These are phyloP conservation scores for Aureobasidium sp. DNA, from an alignment of 2,329 filamentous ascomycete species.

Conservation along the genomic window DNA sequence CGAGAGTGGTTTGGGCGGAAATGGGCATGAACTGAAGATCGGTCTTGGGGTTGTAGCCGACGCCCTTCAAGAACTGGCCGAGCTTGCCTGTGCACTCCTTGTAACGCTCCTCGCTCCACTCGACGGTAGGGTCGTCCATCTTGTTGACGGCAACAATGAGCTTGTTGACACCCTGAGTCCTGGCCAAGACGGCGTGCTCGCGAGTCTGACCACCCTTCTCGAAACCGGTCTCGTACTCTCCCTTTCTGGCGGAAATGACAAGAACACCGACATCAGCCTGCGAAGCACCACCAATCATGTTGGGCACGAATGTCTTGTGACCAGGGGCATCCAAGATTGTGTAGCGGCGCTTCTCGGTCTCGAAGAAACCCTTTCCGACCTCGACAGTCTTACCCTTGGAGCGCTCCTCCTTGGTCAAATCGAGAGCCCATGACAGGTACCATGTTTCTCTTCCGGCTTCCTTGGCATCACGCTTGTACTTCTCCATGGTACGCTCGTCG, in stretches of 20 bases:
- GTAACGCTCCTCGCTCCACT: slow-evolving; percentile 91
- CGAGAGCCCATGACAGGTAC: slow-evolving; percentile 98
- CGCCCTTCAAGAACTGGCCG: slow-evolving; percentile 76
- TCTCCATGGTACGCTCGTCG: slow-evolving; percentile 96
- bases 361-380: slow-evolving; percentile 91
- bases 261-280: slow-evolving; percentile 92
- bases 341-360: slow-evolving; percentile 93
- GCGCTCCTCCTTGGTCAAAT: slow-evolving; percentile 93
- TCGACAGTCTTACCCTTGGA: slow-evolving; percentile 97
- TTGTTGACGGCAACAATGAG: slow-evolving; percentile 94
- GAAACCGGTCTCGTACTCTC: slow-evolving; percentile 98
- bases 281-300: slow-evolving; percentile 75
- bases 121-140: slow-evolving; percentile 96
- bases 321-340: slow-evolving; percentile 94
- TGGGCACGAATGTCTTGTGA: slow-evolving; percentile 96
- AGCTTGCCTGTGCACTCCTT: slow-evolving; percentile 91
- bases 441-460: slow-evolving; percentile 94
- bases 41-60: slow-evolving; percentile 87
- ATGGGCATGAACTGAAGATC: slow-evolving; percentile 96
- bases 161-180: slow-evolving; percentile 97
- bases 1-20: slow-evolving; percentile 75
- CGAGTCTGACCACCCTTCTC: slow-evolving; percentile 94
- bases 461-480: slow-evolving; percentile 95
- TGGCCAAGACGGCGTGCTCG: slow-evolving; percentile 95
- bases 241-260: slow-evolving; percentile 93